Evolutionary conservation across 1,139 yeast genomes (phyloP), one percentile per base, ranked within the genome.

Genomic region (Kodamaea arcana): DNA sequence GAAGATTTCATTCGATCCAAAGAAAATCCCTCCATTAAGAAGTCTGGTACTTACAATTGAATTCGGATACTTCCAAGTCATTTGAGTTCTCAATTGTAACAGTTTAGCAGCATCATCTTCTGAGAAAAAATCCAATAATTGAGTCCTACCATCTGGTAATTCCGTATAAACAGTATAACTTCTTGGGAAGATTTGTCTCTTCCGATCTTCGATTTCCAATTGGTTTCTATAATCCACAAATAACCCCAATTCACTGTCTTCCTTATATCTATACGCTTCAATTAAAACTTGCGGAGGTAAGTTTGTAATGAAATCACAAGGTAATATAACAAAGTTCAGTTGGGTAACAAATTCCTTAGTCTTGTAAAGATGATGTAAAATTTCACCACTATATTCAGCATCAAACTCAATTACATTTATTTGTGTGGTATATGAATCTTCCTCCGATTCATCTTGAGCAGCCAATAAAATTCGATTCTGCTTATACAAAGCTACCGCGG

Each of bases 261-360:
- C 74, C 48, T 80, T 76, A 47, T 78, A 81, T 48, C 96, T 71
- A 55, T 82, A 90, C 30, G 83, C 83, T 54, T 92, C 96, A 35
- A 90, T 78, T 29, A 94, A 68, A 15, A 83, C 83, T 50, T 84
- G 92, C 3, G 98, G 96, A 4, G 96, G 95, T 28, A 90, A 68
- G 56, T 90, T 90, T 4, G 97, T 87, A 33, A 92, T 69, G 51
- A 92, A 84, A 58, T 94, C 98, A 63, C 97, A 90, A 3, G 98
- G 97, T 41, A 94, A 62, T 27, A 92, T 59, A 15, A 88, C 86
- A 51, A 87, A 82, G 52, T 85, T 48, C 35, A 52, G 43, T 29
- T 43, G 47, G n/a, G 51, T 41, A 77, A 32, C 67, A 54, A 39
- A 60, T 48, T 36, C 65, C 54, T 39, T 60, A 51, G 36, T 60